Percentiles rank a stretch among this genome's conserved stretches.
Conservation (phyloP, 108 stramenopile genomes). For the Aurantiochytrium sp. region DNA sequence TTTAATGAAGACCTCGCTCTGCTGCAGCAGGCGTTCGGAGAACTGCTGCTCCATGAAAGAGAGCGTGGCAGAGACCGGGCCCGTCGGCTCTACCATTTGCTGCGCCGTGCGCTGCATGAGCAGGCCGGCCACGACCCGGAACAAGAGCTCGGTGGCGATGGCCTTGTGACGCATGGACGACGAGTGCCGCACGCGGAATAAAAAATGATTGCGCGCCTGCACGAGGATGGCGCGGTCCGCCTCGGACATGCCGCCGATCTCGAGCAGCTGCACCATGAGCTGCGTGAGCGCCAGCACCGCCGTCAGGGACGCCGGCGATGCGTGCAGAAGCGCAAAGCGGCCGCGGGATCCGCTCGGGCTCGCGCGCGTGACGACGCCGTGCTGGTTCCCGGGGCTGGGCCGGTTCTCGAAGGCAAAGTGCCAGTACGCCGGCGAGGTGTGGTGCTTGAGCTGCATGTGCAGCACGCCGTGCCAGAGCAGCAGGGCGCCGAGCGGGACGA, state of each 20-base stretch:
- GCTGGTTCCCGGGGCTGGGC: neutral
- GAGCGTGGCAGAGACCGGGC: neutral
- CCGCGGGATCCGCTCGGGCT: neutral
- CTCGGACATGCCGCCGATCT: neutral
- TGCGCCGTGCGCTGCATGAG: constrained; percentile 13
- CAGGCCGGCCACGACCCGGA: neutral
- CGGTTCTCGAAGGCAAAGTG: neutral
- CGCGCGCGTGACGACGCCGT: neutral
- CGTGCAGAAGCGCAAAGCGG: neutral
- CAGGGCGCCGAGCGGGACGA: neutral
- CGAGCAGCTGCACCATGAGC: neutral
- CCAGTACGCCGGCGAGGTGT: neutral
- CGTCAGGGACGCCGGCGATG: neutral
- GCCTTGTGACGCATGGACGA: neutral
- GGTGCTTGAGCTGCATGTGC: neutral
- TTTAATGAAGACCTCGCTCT: neutral
- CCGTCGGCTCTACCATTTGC: neutral
- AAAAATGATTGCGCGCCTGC: neutral
- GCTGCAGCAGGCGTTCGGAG: neutral
- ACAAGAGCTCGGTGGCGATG: neutral
- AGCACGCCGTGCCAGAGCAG: neutral
- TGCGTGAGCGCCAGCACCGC: neutral
- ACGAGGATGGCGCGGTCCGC: neutral
- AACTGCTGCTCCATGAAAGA: constrained; percentile 21
- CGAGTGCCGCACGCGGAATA: neutral